Evolutionary conservation across 176 grass and related monocot species (phyloP).

Genomic region (Luzula sylvatica): DNA sequence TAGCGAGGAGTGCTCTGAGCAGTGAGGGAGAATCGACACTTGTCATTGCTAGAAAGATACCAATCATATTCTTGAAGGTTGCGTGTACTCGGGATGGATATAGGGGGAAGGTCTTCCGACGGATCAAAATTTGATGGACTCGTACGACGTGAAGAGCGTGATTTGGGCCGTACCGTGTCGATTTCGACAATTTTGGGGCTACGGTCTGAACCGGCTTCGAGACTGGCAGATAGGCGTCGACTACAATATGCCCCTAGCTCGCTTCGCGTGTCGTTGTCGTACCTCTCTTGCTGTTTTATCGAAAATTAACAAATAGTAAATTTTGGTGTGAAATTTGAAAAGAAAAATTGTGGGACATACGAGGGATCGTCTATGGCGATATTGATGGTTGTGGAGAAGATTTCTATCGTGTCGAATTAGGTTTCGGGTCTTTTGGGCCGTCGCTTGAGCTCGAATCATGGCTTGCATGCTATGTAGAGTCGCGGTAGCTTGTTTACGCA

Average conservation of each 20-base stretch:
- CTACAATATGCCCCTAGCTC: constrained; percentile 57
- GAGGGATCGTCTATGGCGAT: constrained; percentile 47
- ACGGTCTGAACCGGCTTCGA: constrained; percentile 61
- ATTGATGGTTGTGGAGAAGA: constrained; percentile 23
- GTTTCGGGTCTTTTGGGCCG: constrained; percentile 39
- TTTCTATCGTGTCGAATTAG: constrained; percentile 23
- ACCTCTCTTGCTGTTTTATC: constrained; percentile 62
- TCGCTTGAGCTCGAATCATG: constrained; percentile 68
- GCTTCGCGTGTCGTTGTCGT: constrained; percentile 60
- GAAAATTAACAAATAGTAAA: not conserved
- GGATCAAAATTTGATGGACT: constrained; percentile 34
- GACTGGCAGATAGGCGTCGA: constrained; percentile 57
- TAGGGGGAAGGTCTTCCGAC: constrained; percentile 23
- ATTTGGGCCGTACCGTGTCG: constrained; percentile 55
- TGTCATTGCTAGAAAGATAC: constrained; percentile 30
- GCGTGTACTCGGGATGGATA: constrained; percentile 39
- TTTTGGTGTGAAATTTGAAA: not conserved
- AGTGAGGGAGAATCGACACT: constrained; percentile 44
- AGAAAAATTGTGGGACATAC: constrained; percentile 28
- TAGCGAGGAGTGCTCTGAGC: constrained; percentile 76
- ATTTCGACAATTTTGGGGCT: constrained; percentile 98
- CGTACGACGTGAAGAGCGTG: constrained; percentile 58
- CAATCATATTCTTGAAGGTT: constrained; percentile 45
- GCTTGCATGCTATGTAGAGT: constrained; percentile 91
- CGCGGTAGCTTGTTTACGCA: constrained; percentile 56